phyloP scores from a whole-genome alignment of 345 rosid species.

The Passiflora organensis region DNA sequence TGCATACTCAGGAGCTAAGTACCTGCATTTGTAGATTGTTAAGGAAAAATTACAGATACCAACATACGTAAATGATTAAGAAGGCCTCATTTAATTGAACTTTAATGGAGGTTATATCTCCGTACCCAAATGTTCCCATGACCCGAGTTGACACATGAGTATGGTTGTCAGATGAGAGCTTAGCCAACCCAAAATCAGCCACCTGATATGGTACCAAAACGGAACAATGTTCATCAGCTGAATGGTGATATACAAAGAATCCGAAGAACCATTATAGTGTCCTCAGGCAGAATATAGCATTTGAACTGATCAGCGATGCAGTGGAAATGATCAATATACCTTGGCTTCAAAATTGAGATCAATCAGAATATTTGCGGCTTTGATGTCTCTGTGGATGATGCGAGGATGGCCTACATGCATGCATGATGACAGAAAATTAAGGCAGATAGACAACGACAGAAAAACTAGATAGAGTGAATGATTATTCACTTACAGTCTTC shows the following conservation, averaged over 20 bases:
- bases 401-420: slow-evolving; percentile 72
- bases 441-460: neutral
- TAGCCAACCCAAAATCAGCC: slow-evolving; percentile 95
- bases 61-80: neutral
- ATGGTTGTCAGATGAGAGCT: slow-evolving; percentile 52
- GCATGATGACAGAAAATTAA: neutral
- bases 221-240: too few species aligned
- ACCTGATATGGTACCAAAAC: slow-evolving; percentile 37
- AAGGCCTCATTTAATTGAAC: slow-evolving; percentile 5
- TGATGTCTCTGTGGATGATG: slow-evolving; percentile 90
- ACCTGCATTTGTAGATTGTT: slow-evolving; percentile 40
- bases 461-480: neutral
- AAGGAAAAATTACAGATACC: too few species aligned
- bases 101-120: too few species aligned
- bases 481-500: slow-evolving; percentile 70
- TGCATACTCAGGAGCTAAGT: slow-evolving; percentile 94
- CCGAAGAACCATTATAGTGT: neutral
- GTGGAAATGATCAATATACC: slow-evolving; percentile 29
- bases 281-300: neutral
- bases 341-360: slow-evolving; percentile 66
- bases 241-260: slow-evolving; percentile 1
- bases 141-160: slow-evolving; percentile 92
- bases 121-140: slow-evolving; percentile 95
- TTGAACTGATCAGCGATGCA: neutral
- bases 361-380: slow-evolving; percentile 76